Conservation (phyloP, 441 rosid species). For the Erodium moschatum region DNA sequence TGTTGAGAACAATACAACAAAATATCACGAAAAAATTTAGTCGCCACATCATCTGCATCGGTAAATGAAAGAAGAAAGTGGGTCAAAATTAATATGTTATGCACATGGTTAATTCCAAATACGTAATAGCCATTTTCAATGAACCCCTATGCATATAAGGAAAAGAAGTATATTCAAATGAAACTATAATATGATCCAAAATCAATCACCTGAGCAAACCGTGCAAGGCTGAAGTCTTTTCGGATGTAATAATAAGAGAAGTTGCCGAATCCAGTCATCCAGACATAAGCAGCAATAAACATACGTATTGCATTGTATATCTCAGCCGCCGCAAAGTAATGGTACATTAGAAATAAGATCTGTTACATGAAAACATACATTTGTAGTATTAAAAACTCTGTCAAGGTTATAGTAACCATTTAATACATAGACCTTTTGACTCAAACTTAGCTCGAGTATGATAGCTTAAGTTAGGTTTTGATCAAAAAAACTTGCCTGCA, state of each 20-base stretch:
- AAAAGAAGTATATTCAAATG: neutral
- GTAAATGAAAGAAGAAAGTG: no score
- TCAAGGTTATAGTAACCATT: neutral
- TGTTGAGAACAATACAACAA: conserved; percentile 80
- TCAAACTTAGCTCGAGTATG: neutral
- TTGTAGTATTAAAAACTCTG: neutral
- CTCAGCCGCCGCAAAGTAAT: conserved; percentile 93
- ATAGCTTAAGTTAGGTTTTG: neutral
- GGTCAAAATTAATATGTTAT: no score
- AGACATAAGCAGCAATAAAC: conserved; percentile 94
- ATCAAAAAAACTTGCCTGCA: conserved; percentile 71
- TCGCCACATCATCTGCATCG: conserved; percentile 99
- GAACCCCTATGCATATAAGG: no score
- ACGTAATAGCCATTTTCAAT: no score
- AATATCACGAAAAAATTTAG: conserved; percentile 87
- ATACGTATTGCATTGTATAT: conserved; percentile 87
- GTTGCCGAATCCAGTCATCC: conserved; percentile 99
- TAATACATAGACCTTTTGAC: neutral
- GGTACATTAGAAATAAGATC: conserved; percentile 93
- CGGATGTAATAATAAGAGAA: conserved; percentile 90
- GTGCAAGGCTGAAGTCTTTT: conserved; percentile 88
- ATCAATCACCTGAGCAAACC: conserved; percentile 68
- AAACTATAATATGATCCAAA: neutral
- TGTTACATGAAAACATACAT: conserved; percentile 27
- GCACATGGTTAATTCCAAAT: no score